phyloP scores from a whole-genome alignment of 495 filamentous ascomycete species.

The Oidiodendron maius region DNA sequence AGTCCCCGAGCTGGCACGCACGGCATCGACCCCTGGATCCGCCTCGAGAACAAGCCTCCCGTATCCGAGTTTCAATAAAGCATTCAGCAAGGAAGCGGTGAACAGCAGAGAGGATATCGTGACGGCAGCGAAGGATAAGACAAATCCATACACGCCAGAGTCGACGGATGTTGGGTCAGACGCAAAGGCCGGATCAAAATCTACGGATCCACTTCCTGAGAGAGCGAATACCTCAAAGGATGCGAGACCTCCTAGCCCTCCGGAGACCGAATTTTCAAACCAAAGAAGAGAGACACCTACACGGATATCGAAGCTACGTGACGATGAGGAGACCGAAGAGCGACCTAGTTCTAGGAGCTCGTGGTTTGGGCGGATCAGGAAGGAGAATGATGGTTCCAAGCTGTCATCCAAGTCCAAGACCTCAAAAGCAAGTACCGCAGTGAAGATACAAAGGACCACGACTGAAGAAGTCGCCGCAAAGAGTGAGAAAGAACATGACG shows the following conservation, averaged over 20 bases:
- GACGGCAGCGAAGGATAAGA: slow-evolving; percentile 11
- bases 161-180: slow-evolving; percentile 22
- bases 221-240: slow-evolving; percentile 23
- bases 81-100: slow-evolving; percentile 79
- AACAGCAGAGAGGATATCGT: slow-evolving; percentile 51
- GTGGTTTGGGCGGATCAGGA: slow-evolving; percentile 3
- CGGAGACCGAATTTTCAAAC: slow-evolving; percentile 48
- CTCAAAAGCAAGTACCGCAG: slow-evolving; percentile 24
- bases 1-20: slow-evolving; percentile 42
- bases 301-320: slow-evolving; percentile 17
- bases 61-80: slow-evolving; percentile 84
- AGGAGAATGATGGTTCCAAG: slow-evolving; percentile 31
- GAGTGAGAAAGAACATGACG: neutral
- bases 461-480: neutral
- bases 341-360: slow-evolving; percentile 22
- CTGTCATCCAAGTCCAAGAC: slow-evolving; percentile 41
- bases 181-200: slow-evolving; percentile 16
- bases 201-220: slow-evolving; percentile 21
- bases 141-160: slow-evolving; percentile 22
- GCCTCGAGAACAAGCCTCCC: slow-evolving; percentile 55
- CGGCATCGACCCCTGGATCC: slow-evolving; percentile 27
- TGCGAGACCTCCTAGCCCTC: slow-evolving; percentile 46
- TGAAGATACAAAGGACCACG: slow-evolving; percentile 13
- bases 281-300: slow-evolving; percentile 21
- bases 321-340: slow-evolving; percentile 16